These are phyloP conservation scores for Apiotrichum montevideense DNA, from an alignment of 1,284 basidiomycete genomes.

Conservation along the genomic window DNA sequence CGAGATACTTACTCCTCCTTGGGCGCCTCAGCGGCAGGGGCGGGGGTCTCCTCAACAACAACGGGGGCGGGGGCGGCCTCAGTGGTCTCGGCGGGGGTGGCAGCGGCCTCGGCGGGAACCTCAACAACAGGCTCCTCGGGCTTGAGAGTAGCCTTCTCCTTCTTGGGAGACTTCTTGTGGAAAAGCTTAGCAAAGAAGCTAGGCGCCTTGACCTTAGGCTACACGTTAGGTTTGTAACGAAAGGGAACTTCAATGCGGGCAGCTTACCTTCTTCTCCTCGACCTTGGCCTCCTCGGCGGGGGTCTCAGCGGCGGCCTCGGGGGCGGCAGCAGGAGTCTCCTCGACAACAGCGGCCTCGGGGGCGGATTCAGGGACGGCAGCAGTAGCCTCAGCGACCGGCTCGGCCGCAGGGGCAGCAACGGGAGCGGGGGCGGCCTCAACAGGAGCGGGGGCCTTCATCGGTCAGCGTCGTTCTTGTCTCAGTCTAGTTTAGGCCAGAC, in stretches of 20 bases:
- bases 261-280: not conserved
- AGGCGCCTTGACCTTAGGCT: constrained; percentile 12
- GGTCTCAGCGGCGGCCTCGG: constrained; percentile 5
- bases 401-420: not conserved
- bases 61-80: constrained; percentile 13
- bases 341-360: not conserved
- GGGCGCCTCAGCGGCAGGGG: constrained; percentile 20
- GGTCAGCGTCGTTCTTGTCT: too few relatives aligned
- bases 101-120: not conserved
- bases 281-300: constrained; percentile 10
- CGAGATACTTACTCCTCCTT: constrained; percentile 29
- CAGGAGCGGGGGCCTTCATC: not conserved
- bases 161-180: constrained; percentile 15
- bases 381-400: constrained; percentile 2
- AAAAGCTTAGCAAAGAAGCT: constrained; percentile 21
- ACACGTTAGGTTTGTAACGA: constrained; percentile 10
- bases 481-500: too few relatives aligned
- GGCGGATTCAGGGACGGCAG: constrained; percentile 1
- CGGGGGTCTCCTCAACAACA: constrained; percentile 14
- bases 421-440: constrained; percentile 1
- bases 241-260: not conserved
- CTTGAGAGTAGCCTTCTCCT: constrained; percentile 7
- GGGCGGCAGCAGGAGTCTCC: constrained; percentile 1
- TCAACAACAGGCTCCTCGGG: not conserved
- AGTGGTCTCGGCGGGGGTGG: constrained; percentile 8